Evolutionary conservation across 192 early-diverging fungal species (phyloP).

Genomic region (Linnemannia schmuckeri): DNA sequence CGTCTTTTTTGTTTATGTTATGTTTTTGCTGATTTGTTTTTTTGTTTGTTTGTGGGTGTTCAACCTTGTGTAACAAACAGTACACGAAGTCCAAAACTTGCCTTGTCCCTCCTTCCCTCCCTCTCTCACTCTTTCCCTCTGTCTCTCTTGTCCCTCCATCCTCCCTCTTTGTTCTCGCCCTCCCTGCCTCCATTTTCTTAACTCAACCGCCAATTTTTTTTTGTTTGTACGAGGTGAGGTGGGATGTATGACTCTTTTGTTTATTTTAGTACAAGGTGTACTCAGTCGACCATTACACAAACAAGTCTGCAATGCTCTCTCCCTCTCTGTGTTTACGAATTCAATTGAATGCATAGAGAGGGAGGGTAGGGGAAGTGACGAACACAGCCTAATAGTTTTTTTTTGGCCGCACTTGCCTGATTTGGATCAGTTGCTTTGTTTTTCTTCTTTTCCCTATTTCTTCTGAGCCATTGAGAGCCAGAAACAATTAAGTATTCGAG

Average conservation of each 20-base stretch:
- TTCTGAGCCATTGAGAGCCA: neutral
- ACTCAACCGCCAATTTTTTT: neutral
- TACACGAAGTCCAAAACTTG: neutral
- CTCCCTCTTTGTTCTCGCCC: neutral
- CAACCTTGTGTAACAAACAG: conserved; percentile 9
- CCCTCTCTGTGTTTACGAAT: neutral
- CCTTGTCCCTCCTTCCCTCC: neutral
- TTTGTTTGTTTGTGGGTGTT: neutral
- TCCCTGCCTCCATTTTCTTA: neutral
- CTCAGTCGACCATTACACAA: conserved; percentile 7
- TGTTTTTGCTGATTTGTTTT: neutral
- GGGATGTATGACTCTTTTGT: neutral
- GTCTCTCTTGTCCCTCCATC: neutral
- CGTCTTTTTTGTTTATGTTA: neutral
- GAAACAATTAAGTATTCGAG: neutral
- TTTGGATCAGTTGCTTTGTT: neutral
- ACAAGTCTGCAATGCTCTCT: neutral
- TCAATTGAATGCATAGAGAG: neutral
- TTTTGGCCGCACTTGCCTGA: neutral
- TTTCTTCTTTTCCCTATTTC: neutral
- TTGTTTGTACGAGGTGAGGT: neutral
- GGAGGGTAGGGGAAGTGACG: neutral
- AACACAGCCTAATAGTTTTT: neutral
- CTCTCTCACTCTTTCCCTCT: no score
- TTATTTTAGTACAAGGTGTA: neutral